Conservation (phyloP, 1,284 basidiomycete genomes). For the Anthracocystis panici-leucophaei region DNA sequence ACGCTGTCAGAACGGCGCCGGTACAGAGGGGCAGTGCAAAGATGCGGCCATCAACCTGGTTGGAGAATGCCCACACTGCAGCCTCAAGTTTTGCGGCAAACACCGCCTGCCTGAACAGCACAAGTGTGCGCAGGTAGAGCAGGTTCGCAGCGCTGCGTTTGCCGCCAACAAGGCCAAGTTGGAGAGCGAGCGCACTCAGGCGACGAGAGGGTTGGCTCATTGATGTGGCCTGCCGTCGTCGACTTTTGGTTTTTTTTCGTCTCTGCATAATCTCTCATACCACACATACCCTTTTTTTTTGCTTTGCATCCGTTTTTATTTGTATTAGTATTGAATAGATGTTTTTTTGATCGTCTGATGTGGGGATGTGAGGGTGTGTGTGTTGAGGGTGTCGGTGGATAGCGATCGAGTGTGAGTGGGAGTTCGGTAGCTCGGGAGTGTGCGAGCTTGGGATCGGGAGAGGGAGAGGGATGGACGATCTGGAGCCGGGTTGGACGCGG, state of each 20-base stretch:
- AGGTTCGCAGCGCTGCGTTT: slow-evolving; percentile 66
- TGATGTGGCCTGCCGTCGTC: slow-evolving; percentile 18
- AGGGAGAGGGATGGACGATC: too few relatives aligned
- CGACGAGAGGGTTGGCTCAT: slow-evolving; percentile 65
- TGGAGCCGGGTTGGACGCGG: too few relatives aligned
- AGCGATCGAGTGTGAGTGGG: too few relatives aligned
- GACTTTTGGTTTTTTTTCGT: background rate
- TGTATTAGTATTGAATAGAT: too few relatives aligned
- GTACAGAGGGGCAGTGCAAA: slow-evolving; percentile 64
- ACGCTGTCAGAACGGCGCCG: slow-evolving; percentile 66
- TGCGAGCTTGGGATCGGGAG: too few relatives aligned
- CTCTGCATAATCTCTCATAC: slow-evolving; percentile 1
- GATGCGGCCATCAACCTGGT: slow-evolving; percentile 69
- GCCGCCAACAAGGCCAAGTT: slow-evolving; percentile 68
- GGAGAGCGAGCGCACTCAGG: slow-evolving; percentile 65
- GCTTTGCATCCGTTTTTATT: too few relatives aligned
- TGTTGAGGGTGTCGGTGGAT: too few relatives aligned
- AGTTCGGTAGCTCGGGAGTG: too few relatives aligned
- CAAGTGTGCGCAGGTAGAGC: slow-evolving; percentile 64
- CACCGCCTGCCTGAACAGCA: slow-evolving; percentile 68
- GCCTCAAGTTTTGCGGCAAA: slow-evolving; percentile 66
- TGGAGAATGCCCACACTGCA: slow-evolving; percentile 69
- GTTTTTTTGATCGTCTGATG: too few relatives aligned
- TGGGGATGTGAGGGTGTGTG: too few relatives aligned
- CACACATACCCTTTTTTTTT: background rate